Percentiles rank a stretch among this genome's conserved stretches.
phyloP scores from a whole-genome alignment of 805 yeast species.

The Brettanomyces custersianus region DNA sequence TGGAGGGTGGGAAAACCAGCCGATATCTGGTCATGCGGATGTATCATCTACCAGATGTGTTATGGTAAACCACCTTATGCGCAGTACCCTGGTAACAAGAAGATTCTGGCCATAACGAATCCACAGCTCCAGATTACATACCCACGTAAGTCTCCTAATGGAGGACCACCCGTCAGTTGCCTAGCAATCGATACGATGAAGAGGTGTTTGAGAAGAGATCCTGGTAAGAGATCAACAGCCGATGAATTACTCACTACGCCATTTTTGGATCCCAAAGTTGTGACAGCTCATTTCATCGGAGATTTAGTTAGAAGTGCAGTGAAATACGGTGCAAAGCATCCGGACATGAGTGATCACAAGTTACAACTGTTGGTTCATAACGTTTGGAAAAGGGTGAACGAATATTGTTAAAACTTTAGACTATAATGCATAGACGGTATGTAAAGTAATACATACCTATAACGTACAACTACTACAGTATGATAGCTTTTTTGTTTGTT shows the following conservation, averaged over 20 bases:
- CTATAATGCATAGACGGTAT: too few relatives aligned
- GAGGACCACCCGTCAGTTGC: slow-evolving; percentile 18
- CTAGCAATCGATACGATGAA: slow-evolving; percentile 58
- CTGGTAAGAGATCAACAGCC: slow-evolving; percentile 55
- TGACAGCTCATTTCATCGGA: slow-evolving; percentile 54
- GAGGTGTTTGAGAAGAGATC: slow-evolving; percentile 65
- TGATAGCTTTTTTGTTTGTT: too few relatives aligned
- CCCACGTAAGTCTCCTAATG: slow-evolving; percentile 33
- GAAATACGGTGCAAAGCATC: slow-evolving; percentile 50
- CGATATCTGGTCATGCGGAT: slow-evolving; percentile 97
- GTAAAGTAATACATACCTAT: background rate
- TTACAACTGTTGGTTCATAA: slow-evolving; percentile 40
- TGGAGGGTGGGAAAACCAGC: slow-evolving; percentile 91
- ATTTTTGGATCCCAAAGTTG: slow-evolving; percentile 68
- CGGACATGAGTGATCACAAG: slow-evolving; percentile 25
- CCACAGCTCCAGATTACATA: slow-evolving; percentile 66
- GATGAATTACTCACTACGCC: slow-evolving; percentile 50
- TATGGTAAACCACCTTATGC: slow-evolving; percentile 93
- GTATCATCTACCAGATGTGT: slow-evolving; percentile 90
- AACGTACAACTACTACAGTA: too few relatives aligned
- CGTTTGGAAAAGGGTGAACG: slow-evolving; percentile 46
- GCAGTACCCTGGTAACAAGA: slow-evolving; percentile 60
- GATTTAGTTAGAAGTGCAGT: slow-evolving; percentile 74
- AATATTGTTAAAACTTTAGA: slow-evolving; percentile 22
- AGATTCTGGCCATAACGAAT: slow-evolving; percentile 78